Base-by-base conservation (phyloP, 352 stramenopile genomes). In the Pythium myriotylum region DNA sequence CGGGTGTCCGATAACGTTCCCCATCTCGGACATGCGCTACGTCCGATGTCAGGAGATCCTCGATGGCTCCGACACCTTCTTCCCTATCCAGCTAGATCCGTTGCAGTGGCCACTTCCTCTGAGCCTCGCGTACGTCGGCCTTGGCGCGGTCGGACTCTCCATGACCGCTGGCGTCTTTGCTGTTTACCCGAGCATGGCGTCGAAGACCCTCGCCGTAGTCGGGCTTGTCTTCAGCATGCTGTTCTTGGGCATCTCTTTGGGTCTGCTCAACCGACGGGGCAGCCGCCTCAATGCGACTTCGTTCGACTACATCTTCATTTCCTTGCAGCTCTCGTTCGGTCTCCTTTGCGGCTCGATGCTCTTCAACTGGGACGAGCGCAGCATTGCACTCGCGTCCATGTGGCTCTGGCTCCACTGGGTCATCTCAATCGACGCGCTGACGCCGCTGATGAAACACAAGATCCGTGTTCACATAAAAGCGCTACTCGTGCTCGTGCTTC, bases 391-490 rank as follows among this genome's bases (percentile, higher is more conserved):
- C 10, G 2, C 55, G 3, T 52, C 47, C 14, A 59, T 26, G 6
- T 73, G 64, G 68, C 37, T 67, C 1, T 73, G 68, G 68, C 59
- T 59, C 19, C 65, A 67, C 43, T 67, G 50, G 14, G 54, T 73
- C 12, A 12, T 73, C 1, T 52, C 52, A 0, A 26, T 58, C 3
- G 68, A 73, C 32, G 64, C 65, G 8, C 32, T 70, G 3, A 67
- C 59, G 7, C 58, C 68, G 1, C 7, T 47, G 5, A 13, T 58
- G 33, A 46, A 62, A 2, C 33, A 2, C 16, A 45, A 32, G 5
- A 32, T 70, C 20, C n/a, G 27, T 13, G 57, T 69, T 27, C 29
- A 35, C 29, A 35, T 19, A 43, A 4, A 26, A 19, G 12, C 56
- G 45, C 41, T 59, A 6, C 5, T 60, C 12, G 22, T 59, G 2